A percentile compares a stretch with the other conserved stretches of the same genome.
Conservation (phyloP, 768 basidiomycete species). For the Trichaptum fuscoviolaceum region DNA sequence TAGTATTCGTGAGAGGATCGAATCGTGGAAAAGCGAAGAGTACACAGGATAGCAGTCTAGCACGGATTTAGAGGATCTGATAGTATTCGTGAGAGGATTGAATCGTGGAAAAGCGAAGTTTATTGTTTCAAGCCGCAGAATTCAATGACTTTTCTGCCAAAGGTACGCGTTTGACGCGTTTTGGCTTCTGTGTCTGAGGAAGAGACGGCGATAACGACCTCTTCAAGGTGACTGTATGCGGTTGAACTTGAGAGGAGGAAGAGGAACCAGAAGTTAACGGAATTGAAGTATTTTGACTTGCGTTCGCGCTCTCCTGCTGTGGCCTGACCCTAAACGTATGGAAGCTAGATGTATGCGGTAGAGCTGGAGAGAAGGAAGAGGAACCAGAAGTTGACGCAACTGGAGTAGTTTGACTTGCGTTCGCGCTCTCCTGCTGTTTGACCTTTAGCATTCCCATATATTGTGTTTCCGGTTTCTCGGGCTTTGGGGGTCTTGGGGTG, state of each 20-base stretch:
- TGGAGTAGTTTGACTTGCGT: not conserved
- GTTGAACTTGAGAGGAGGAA: not conserved
- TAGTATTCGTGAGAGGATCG: too few relatives aligned
- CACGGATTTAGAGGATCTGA: too few relatives aligned
- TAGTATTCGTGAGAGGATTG: too few relatives aligned
- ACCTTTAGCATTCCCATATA: not conserved
- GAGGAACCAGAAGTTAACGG: not conserved
- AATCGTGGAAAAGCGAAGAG: too few relatives aligned
- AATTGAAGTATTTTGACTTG: not conserved
- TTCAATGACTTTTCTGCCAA: not conserved
- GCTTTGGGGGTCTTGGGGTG: not conserved
- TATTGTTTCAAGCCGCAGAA: not conserved
- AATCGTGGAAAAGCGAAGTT: too few relatives aligned
- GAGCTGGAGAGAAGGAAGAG: not conserved
- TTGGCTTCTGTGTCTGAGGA: not conserved
- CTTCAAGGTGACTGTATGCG: not conserved
- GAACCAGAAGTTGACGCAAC: not conserved
- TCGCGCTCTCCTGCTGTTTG: not conserved
- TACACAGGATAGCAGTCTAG: too few relatives aligned
- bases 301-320: too few relatives aligned
- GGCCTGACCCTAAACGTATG: too few relatives aligned
- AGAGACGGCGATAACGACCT: not conserved
- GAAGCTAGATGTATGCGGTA: not conserved
- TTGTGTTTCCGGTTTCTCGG: not conserved
- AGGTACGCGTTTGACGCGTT: not conserved